Evolutionary conservation across 2,329 filamentous ascomycete genomes (phyloP).

Genomic region (Microcera coccophila): DNA sequence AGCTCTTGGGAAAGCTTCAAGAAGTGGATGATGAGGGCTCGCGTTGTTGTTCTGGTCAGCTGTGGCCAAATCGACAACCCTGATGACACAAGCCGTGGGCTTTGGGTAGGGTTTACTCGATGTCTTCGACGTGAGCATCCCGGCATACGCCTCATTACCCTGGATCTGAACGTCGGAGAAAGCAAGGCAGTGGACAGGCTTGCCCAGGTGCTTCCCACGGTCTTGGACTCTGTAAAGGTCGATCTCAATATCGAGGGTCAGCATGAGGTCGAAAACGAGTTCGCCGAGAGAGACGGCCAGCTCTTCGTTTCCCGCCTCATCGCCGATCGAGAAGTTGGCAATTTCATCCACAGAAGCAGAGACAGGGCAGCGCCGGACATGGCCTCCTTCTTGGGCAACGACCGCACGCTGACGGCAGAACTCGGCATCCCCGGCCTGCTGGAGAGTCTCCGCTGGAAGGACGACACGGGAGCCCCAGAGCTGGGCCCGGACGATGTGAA

Average conservation of each 20-base stretch:
- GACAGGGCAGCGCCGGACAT: neutral
- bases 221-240: too few relatives aligned
- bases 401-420: constrained; percentile 5
- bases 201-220: neutral
- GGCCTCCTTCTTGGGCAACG: neutral
- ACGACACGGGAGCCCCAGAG: constrained; percentile 8
- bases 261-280: neutral
- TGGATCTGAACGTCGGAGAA: constrained; percentile 1
- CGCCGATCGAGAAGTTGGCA: neutral
- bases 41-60: neutral
- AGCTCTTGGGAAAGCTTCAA: neutral
- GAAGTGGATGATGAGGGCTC: neutral
- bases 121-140: neutral
- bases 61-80: neutral
- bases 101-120: neutral
- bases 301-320: neutral
- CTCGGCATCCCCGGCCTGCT: constrained; percentile 10
- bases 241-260: too few relatives aligned
- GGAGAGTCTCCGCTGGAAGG: constrained; percentile 5
- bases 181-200: too few relatives aligned
- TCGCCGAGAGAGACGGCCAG: neutral
- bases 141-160: neutral
- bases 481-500: constrained; percentile 7
- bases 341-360: neutral
- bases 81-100: neutral